Evolutionary conservation across 176 grass and related monocot genomes (phyloP).

Genomic region (Melocanna baccifera): DNA sequence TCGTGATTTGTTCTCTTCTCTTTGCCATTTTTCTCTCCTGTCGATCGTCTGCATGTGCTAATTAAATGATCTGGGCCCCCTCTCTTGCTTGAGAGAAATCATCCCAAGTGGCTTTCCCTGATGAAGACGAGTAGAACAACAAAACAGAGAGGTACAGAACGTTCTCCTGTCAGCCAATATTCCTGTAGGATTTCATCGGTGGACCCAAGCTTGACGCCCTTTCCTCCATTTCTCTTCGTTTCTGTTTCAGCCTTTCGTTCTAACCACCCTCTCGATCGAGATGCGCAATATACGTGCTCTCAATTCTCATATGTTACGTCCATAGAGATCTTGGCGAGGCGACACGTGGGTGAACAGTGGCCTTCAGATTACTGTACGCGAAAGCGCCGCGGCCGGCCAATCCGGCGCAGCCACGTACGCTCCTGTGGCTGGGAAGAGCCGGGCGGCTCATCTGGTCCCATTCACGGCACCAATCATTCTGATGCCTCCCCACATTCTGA

Average conservation of each 20-base stretch:
- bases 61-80: background rate
- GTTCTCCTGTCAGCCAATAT: conserved; percentile 23
- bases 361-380: background rate
- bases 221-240: background rate
- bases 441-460: conserved; percentile 24
- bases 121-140: conserved; percentile 23
- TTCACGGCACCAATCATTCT: conserved; percentile 20
- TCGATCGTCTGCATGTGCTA: background rate
- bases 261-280: background rate
- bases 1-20: conserved; percentile 1
- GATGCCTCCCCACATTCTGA: background rate
- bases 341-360: conserved; percentile 4
- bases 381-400: background rate
- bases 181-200: background rate
- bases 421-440: conserved; percentile 25
- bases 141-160: conserved; percentile 23
- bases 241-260: background rate
- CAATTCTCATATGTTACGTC: background rate
- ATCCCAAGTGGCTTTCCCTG: background rate
- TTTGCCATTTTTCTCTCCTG: background rate
- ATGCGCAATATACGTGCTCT: background rate
- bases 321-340: background rate
- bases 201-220: background rate
- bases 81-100: background rate
- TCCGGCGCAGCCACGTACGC: conserved; percentile 31